Conservation (phyloP, 192 early-diverging fungal genomes). For the Phlyctochytrium bullatum region DNA sequence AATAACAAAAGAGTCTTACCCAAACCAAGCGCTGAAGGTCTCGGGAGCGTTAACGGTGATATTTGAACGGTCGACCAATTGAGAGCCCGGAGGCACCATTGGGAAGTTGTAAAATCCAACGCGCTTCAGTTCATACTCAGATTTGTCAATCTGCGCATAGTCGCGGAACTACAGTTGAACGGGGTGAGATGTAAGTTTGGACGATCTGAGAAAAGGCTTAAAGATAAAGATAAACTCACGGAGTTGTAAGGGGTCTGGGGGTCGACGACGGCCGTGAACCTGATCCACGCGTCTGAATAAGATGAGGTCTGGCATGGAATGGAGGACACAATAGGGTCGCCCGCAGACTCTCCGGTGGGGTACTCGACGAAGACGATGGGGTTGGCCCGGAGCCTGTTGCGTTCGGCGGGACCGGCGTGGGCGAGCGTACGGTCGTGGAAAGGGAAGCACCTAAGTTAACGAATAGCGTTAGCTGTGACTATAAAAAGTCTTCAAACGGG, state of each 20-base stretch:
- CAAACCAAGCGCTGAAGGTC: not conserved
- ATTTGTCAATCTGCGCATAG: not conserved
- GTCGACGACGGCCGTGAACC: not conserved
- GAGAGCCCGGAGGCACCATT: not conserved
- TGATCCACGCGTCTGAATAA: not conserved
- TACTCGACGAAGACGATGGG: constrained; percentile 1
- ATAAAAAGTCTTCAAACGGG: not conserved
- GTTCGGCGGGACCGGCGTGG: not conserved
- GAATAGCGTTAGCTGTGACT: not conserved
- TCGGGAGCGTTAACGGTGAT: not conserved
- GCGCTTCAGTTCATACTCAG: not conserved
- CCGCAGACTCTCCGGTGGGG: not conserved
- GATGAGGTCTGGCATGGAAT: not conserved
- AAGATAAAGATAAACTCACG: not conserved
- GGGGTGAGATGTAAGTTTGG: not conserved
- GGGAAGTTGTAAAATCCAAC: constrained; percentile 1
- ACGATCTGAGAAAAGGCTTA: not conserved
- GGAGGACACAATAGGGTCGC: not conserved
- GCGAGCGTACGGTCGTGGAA: constrained; percentile 1
- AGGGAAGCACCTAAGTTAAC: not conserved
- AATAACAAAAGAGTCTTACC: not conserved
- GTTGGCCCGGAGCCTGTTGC: not conserved
- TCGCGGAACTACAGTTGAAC: not conserved
- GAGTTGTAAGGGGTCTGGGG: not conserved
- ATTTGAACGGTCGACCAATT: not conserved